Evolutionary conservation across 2,329 filamentous ascomycete genomes (phyloP), one percentile per base, ranked within the genome.

Genomic region (Rhinocladiella mackenziei): DNA sequence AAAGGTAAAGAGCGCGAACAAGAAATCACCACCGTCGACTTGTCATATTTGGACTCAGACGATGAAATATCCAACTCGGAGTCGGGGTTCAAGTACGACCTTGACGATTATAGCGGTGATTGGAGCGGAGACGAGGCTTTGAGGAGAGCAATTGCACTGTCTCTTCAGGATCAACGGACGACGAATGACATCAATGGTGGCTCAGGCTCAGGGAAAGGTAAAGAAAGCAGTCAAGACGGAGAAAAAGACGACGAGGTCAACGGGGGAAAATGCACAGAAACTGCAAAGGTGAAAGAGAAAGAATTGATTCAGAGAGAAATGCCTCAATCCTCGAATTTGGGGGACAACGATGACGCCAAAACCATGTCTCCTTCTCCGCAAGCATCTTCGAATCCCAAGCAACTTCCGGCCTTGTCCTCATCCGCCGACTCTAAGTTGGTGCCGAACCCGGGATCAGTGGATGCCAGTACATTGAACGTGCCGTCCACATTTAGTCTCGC

Each of bases 101-200:
- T 9, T 17, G 13, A 18, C 8, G 4, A 18, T 6, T 17, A 18
- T 18, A 15, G n/a, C 1, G 9, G 15, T 13, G 13, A 11, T 18
- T 17, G 5, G 13, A 20, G 17, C 22, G 32, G 13, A 6, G 65
- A 67, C 23, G 65, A 67, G 31, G 62, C 66, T 7, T 46, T 69
- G 9, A 62, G 50, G 35, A 36, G 34, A 29, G 61, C 60, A 5
- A 61, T 62, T 42, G 54, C 51, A 1, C 35, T 63, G 20, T 62
- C 59, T 6, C 35, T 65, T 10, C 50, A 53, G 36, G 47, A 58
- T 6, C 35, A 57, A 28, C 28, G 35, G 11, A 35, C 26, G 9
- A 15, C 31, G 20, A 11, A 10, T 17, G n/a, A 30, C 10, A 17
- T 8, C 4, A 18, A 36, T 11, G n/a, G n/a, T n/a, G n/a, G n/a